Evolutionary conservation across 1,284 basidiomycete species (phyloP).

Genomic region (Leucoagaricus sp.): DNA sequence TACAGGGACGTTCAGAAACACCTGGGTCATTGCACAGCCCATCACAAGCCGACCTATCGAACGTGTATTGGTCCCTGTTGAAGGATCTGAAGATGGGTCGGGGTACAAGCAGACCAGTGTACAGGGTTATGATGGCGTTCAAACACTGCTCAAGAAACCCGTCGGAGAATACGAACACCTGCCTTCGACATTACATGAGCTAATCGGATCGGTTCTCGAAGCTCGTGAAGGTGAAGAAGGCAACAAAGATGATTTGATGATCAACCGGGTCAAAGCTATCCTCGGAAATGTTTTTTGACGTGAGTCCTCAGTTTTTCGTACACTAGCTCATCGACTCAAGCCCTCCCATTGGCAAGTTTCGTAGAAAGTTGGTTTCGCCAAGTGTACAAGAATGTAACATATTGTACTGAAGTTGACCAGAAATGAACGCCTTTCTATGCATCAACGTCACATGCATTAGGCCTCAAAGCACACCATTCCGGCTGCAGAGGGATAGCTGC

Average conservation of each 20-base stretch:
- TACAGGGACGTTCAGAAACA: constrained; percentile 42
- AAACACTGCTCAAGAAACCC: constrained; percentile 34
- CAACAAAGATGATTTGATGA: constrained; percentile 32
- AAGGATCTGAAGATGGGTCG: constrained; percentile 15
- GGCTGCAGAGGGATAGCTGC: constrained; percentile 66
- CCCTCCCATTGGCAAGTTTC: no score
- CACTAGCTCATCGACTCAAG: no score
- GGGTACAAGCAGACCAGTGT: constrained; percentile 39
- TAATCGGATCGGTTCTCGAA: constrained; percentile 38
- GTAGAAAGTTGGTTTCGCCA: no score
- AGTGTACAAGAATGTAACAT: no score
- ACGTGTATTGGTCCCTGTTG: constrained; percentile 32
- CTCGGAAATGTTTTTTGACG: constrained; percentile 26
- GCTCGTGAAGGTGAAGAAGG: constrained; percentile 28
- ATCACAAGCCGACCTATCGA: constrained; percentile 43
- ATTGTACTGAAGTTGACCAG: no score
- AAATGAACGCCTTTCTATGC: no score
- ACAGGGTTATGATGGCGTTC: constrained; percentile 40
- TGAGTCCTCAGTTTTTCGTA: no score
- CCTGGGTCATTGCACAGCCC: constrained; percentile 39
- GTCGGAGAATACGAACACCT: constrained; percentile 36
- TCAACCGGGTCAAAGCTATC: constrained; percentile 34
- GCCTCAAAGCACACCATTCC: constrained; percentile 69
- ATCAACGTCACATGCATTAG: constrained; percentile 48
- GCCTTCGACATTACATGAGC: constrained; percentile 38